Conservation (phyloP, 345 rosid genomes). For the Hypericum androsaemum region DNA sequence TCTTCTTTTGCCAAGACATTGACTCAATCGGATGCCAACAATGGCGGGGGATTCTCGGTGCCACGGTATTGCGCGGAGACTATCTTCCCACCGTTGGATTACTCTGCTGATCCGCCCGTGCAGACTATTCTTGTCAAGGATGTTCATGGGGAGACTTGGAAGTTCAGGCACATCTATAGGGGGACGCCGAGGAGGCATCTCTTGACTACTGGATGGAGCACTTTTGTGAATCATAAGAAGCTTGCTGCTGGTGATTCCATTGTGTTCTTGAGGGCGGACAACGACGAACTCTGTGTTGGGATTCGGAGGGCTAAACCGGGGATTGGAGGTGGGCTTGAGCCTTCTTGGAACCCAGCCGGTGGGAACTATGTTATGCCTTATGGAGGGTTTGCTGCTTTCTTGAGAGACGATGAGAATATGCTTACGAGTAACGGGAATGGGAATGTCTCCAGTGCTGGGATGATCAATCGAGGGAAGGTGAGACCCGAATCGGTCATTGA, state of each 20-base stretch:
- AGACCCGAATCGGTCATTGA: slow-evolving; percentile 16
- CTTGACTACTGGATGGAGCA: slow-evolving; percentile 25
- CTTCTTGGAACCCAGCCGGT: slow-evolving; percentile 4
- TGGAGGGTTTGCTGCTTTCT: slow-evolving; percentile 12
- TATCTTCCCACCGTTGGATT: slow-evolving; percentile 21
- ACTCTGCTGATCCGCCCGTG: slow-evolving; percentile 9
- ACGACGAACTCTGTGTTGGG: slow-evolving; percentile 19
- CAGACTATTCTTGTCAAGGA: slow-evolving; percentile 16
- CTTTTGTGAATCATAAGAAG: slow-evolving; percentile 22
- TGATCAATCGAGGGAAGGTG: slow-evolving; percentile 9
- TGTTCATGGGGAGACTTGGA: slow-evolving; percentile 23
- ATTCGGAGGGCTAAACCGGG: slow-evolving; percentile 18
- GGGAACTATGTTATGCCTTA: slow-evolving; percentile 9
- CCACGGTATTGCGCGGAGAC: neutral
- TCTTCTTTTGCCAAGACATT: too few relatives aligned
- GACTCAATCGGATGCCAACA: too few relatives aligned
- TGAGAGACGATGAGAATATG: slow-evolving; percentile 16
- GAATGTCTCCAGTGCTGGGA: too few relatives aligned
- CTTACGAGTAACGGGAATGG: slow-evolving; percentile 9
- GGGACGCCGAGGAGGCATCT: slow-evolving; percentile 28
- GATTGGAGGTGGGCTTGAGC: slow-evolving; percentile 13
- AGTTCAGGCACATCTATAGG: slow-evolving; percentile 24
- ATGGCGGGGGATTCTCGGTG: too few relatives aligned
- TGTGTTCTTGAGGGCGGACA: slow-evolving; percentile 23
- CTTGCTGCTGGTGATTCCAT: slow-evolving; percentile 22